These are phyloP conservation scores for Epichloe hybrida DNA, from an alignment of 2,329 filamentous ascomycete species.

Conservation along the genomic window DNA sequence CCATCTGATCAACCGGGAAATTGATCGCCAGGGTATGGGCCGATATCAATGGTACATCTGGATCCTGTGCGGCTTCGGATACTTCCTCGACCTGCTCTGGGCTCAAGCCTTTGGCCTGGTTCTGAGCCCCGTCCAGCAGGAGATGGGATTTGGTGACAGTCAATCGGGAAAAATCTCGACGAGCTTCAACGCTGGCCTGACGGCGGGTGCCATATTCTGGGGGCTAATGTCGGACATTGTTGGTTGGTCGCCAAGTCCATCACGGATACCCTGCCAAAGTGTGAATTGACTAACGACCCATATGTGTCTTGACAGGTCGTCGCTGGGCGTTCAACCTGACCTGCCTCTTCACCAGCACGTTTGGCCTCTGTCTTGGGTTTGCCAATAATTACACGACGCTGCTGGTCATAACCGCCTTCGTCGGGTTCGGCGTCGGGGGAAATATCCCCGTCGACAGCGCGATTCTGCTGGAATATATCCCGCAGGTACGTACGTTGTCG, in stretches of 20 bases:
- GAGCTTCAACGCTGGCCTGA: constrained; percentile 34
- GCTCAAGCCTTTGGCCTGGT: constrained; percentile 44
- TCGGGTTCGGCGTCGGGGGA: constrained; percentile 39
- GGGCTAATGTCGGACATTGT: constrained; percentile 40
- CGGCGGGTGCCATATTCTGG: constrained; percentile 37
- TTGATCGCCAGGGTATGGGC: constrained; percentile 39
- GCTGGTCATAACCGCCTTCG: constrained; percentile 38
- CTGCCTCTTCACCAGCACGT: constrained; percentile 38
- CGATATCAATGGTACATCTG: constrained; percentile 39
- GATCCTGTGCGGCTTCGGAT: constrained; percentile 39
- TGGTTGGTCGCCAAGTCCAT: constrained; percentile 10
- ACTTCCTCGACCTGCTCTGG: constrained; percentile 42
- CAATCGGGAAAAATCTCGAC: constrained; percentile 34
- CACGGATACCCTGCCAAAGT: background rate
- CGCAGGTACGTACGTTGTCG: constrained; percentile 18
- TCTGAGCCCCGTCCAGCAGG: constrained; percentile 39
- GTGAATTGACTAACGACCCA: background rate
- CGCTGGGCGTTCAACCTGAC: constrained; percentile 46
- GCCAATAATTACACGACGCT: constrained; percentile 36
- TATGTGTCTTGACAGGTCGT: constrained; percentile 17
- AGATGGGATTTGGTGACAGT: constrained; percentile 34
- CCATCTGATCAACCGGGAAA: constrained; percentile 26
- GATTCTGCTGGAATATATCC: constrained; percentile 42
- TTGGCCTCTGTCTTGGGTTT: constrained; percentile 37
- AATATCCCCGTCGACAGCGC: constrained; percentile 44